A percentile compares a stretch with the other conserved stretches of the same genome.
phyloP scores from a whole-genome alignment of 2,329 filamentous ascomycete species.

The Verticillium zaregamsianum region DNA sequence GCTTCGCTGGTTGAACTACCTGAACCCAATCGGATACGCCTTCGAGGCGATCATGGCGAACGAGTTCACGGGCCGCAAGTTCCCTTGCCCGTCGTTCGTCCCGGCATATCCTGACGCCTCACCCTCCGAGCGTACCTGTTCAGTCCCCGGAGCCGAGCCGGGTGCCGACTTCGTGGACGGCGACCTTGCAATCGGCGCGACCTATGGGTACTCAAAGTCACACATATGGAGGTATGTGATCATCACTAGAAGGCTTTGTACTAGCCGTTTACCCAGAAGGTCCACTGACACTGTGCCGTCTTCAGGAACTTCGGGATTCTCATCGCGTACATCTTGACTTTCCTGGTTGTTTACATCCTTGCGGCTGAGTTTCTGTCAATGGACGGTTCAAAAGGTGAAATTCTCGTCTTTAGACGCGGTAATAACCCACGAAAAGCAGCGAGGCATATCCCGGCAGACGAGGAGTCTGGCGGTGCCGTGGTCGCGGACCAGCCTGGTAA shows the following conservation, averaged over 20 bases:
- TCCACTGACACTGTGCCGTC: conserved; percentile 35
- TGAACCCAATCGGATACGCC: conserved; percentile 50
- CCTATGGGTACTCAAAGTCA: conserved; percentile 37
- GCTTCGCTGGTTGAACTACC: conserved; percentile 54
- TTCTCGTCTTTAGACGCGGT: conserved; percentile 53
- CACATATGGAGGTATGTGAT: conserved; percentile 38
- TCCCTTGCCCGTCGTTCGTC: conserved; percentile 22
- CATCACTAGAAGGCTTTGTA: not conserved
- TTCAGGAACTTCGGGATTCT: conserved; percentile 53
- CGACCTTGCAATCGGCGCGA: conserved; percentile 35
- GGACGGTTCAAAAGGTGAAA: conserved; percentile 56
- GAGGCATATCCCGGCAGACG: not conserved
- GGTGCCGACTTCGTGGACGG: conserved; percentile 39
- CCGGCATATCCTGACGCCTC: conserved; percentile 16
- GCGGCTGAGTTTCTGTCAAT: conserved; percentile 41
- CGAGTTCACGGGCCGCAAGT: conserved; percentile 52
- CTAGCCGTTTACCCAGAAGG: too few relatives aligned
- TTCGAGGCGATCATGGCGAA: conserved; percentile 67
- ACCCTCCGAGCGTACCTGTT: conserved; percentile 32
- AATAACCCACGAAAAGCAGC: not conserved
- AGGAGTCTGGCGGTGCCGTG: not conserved
- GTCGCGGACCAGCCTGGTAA: not conserved
- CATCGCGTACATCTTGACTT: conserved; percentile 44
- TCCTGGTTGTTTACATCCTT: conserved; percentile 42
- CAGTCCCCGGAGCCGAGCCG: conserved; percentile 36